phyloP scores from a whole-genome alignment of 2,329 filamentous ascomycete species.

The Bipolaris zeicola region DNA sequence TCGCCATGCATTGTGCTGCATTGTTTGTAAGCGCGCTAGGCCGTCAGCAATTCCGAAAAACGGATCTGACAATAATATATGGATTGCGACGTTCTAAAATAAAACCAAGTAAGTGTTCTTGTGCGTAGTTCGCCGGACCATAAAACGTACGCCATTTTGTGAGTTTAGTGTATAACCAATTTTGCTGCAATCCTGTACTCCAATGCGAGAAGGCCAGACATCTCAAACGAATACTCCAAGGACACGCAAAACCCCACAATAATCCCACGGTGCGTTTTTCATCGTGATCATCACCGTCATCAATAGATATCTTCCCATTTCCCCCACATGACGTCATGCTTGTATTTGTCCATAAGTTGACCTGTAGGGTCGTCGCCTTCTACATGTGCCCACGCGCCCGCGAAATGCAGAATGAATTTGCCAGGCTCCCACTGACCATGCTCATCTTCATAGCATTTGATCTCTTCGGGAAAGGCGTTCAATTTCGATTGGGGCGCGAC shows the following conservation, averaged over 20 bases:
- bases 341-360: conserved; percentile 48
- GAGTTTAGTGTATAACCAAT: background rate
- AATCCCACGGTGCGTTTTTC: background rate
- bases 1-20: background rate
- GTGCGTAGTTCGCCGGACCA: background rate
- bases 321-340: conserved; percentile 41
- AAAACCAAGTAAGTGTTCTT: background rate
- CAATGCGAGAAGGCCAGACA: too few species aligned
- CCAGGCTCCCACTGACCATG: conserved; percentile 41
- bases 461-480: conserved; percentile 50
- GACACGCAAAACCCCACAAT: too few species aligned
- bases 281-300: background rate
- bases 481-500: conserved; percentile 47
- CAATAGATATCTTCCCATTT: conserved; percentile 40
- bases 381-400: conserved; percentile 51
- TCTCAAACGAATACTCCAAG: too few species aligned
- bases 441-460: conserved; percentile 46
- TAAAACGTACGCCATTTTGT: background rate
- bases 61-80: background rate
- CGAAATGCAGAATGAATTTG: conserved; percentile 50
- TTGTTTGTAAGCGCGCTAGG: background rate
- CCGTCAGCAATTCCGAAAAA: background rate
- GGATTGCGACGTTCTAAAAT: background rate
- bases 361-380: conserved; percentile 48
- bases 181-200: background rate